Evolutionary conservation across 768 basidiomycete species (phyloP), one percentile per base, ranked within the genome.

Genomic region (Infundibulicybe gibba): DNA sequence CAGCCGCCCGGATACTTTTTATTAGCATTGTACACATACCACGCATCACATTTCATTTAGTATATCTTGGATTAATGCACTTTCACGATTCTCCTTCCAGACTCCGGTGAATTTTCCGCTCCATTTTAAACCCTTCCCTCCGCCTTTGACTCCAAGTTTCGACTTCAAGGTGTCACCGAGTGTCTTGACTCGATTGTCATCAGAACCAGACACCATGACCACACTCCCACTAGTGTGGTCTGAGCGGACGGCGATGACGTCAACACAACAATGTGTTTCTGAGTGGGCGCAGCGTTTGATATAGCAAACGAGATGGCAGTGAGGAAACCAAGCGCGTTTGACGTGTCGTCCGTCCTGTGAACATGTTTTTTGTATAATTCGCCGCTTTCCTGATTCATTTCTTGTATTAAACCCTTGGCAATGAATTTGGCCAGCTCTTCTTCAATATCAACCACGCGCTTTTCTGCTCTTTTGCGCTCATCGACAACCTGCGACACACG

Each of bases 91-190:
- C 14, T 67, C 70, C 54, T 74, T 76, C 84, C 84, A 87, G 12
- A 81, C 74, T 0, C 87, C 87, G 6, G 62, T 71, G 46, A 73
- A 76, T 60, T 90, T 85, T 9, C 89, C 88, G 50, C 87, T 89
- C 84, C 88, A 90, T 54, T 76, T 78, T 14, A 67, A 53, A 1
- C 86, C 88, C 57, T 85, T 89, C 3, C 89, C 87, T 10, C 90
- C 90, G 6, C 90, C n/a, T 66, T 84, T 91, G 40, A 86, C 71
- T 8, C 70, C 69, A 21, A 86, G 66, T 52, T 74, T 80, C 4
- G 64, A 58, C 60, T 80, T 87, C 37, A 87, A 59, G 19, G 60
- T 68, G 3, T 81, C 81, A 2, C 85, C 85, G 2, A 64, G 66
- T 50, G 65, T 70, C 61, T 83, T 86, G 14, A 87, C 83, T 9